These are phyloP conservation scores for Staphylotrichum tortipilum DNA, from an alignment of 495 filamentous ascomycete genomes.

Conservation along the genomic window DNA sequence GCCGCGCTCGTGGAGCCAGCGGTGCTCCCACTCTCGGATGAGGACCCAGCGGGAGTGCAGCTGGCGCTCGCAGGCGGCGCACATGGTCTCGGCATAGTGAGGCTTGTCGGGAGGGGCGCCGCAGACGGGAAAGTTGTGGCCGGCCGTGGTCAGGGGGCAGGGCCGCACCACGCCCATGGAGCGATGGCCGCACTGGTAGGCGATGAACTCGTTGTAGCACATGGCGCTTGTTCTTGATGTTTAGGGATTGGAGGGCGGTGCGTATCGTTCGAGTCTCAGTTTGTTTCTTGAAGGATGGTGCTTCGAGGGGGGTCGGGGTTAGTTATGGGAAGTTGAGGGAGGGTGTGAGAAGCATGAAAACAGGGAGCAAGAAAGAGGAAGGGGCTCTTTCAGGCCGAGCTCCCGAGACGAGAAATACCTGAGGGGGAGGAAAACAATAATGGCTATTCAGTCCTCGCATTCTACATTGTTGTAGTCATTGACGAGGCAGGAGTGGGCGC, in stretches of 20 bases:
- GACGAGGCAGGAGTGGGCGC: neutral
- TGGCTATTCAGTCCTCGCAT: neutral
- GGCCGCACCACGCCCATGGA: conserved; percentile 28
- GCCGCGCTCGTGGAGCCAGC: conserved; percentile 40
- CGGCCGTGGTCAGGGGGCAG: conserved; percentile 34
- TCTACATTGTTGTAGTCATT: neutral
- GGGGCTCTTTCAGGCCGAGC: neutral
- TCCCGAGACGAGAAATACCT: neutral
- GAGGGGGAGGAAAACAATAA: neutral
- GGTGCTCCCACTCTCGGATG: conserved; percentile 37
- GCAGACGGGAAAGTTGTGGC: conserved; percentile 28
- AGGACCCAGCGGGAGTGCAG: conserved; percentile 33
- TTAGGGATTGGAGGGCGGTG: neutral
- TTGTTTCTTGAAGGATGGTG: no score
- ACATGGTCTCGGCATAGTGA: conserved; percentile 28
- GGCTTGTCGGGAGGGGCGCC: conserved; percentile 16
- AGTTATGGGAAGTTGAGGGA: neutral
- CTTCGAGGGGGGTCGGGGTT: no score
- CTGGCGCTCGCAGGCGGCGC: conserved; percentile 28
- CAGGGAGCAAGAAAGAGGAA: neutral
- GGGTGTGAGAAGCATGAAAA: neutral
- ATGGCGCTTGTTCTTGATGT: conserved; percentile 19
- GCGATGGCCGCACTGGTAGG: conserved; percentile 39
- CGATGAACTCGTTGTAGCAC: conserved; percentile 36
- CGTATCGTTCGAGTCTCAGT: no score